These are phyloP conservation scores for Vitis hybrid DNA, from an alignment of 177 flowering plant genomes.

Conservation along the genomic window DNA sequence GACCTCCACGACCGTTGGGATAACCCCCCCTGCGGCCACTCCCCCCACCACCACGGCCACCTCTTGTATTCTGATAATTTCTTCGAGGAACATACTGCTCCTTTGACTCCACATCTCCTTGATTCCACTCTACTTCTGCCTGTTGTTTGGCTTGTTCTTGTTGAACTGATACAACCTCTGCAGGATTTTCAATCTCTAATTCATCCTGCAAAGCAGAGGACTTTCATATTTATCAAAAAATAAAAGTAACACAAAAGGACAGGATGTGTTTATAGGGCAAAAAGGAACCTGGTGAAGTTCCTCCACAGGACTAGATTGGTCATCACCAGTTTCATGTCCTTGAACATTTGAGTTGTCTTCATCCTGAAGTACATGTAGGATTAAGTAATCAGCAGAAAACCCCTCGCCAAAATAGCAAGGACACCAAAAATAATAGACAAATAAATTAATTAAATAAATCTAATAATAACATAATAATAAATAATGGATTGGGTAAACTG, in stretches of 20 bases:
- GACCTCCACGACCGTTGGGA: constrained; percentile 62
- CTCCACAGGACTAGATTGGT: constrained; percentile 37
- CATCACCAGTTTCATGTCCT: constrained; percentile 33
- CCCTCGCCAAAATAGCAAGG: background rate
- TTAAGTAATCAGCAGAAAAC: background rate
- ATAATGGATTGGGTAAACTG: too few relatives aligned
- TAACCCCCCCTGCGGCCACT: constrained; percentile 56
- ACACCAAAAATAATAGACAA: background rate
- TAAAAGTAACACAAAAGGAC: background rate
- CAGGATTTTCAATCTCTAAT: constrained; percentile 26
- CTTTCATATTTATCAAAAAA: background rate
- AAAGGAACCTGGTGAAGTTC: constrained; percentile 44
- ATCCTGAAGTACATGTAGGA: constrained; percentile 28
- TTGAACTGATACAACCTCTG: constrained; percentile 24
- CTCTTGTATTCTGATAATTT: constrained; percentile 59
- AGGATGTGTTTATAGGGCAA: background rate
- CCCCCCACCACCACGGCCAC: constrained; percentile 55
- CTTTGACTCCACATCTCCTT: constrained; percentile 34
- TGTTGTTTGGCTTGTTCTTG: constrained; percentile 32
- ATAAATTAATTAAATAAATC: background rate
- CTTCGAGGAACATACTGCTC: constrained; percentile 48
- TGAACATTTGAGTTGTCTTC: constrained; percentile 35
- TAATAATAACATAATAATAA: too few relatives aligned
- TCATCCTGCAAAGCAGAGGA: constrained; percentile 41
- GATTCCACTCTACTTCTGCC: constrained; percentile 33